Conservation (phyloP, 2,329 filamentous ascomycete species). For the Ophiostoma piceae region DNA sequence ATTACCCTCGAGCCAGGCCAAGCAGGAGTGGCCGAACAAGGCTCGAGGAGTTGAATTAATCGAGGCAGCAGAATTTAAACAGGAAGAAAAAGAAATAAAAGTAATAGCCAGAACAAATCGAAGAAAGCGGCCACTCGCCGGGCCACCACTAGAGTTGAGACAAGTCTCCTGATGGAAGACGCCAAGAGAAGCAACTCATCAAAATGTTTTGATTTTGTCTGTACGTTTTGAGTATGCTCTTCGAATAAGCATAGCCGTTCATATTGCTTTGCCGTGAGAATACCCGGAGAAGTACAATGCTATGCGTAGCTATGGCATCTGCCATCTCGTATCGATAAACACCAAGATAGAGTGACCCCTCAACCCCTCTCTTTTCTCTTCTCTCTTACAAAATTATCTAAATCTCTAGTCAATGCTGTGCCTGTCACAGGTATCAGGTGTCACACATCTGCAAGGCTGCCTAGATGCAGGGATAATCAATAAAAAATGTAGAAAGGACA, state of each 20-base stretch:
- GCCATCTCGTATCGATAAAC: not conserved
- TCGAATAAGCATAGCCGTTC: not conserved
- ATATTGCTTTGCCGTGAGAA: not conserved
- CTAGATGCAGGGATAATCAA: not conserved
- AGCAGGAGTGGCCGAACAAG: conserved; percentile 1
- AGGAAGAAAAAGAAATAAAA: no score
- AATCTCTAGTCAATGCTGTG: not conserved
- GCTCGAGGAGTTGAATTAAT: not conserved
- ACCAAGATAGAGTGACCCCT: not conserved
- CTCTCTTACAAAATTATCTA: not conserved
- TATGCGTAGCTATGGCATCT: not conserved
- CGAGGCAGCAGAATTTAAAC: not conserved
- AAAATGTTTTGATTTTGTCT: no score
- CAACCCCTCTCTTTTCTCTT: not conserved
- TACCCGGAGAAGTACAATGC: not conserved
- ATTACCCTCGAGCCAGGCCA: not conserved
- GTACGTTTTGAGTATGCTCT: no score
- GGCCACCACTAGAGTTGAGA: not conserved
- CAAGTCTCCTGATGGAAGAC: not conserved
- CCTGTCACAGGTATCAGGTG: conserved; percentile 6
- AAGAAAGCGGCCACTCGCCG: not conserved
- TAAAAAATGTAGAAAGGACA: not conserved
- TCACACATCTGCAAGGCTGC: not conserved
- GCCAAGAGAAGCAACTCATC: not conserved
- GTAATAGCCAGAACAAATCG: no score